Evolutionary conservation across 1,139 yeast genomes (phyloP).

Genomic region (Candida sojae): DNA sequence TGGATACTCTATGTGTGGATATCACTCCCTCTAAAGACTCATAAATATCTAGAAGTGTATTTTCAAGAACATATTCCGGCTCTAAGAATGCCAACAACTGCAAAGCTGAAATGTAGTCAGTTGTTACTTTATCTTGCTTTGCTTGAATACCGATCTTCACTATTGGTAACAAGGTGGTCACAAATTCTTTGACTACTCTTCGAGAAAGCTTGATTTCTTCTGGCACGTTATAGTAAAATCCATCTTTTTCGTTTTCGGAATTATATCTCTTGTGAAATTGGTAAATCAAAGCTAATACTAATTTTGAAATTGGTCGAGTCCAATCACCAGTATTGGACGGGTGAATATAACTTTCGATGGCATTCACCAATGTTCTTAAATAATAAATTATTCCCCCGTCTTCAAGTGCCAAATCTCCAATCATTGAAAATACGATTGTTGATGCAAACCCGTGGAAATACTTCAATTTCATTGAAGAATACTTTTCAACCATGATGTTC

Average conservation of each 20-base stretch:
- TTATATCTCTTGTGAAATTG: constrained; percentile 61
- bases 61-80: constrained; percentile 64
- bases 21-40: constrained; percentile 82
- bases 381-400: constrained; percentile 53
- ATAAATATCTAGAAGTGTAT: constrained; percentile 71
- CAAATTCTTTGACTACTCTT: constrained; percentile 49
- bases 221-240: constrained; percentile 47
- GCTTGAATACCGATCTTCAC: constrained; percentile 79
- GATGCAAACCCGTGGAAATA: constrained; percentile 64
- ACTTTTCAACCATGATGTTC: constrained; percentile 44
- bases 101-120: constrained; percentile 61
- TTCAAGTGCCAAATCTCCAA: constrained; percentile 45
- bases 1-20: constrained; percentile 77
- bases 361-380: constrained; percentile 58
- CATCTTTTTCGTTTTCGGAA: constrained; percentile 46
- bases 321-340: constrained; percentile 90
- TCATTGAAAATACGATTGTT: constrained; percentile 64
- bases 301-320: constrained; percentile 71
- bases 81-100: constrained; percentile 65
- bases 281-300: constrained; percentile 56
- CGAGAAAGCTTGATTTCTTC: constrained; percentile 44
- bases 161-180: constrained; percentile 56
- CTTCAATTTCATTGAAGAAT: constrained; percentile 37
- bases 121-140: constrained; percentile 60
- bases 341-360: constrained; percentile 83